phyloP scores from a whole-genome alignment of 768 basidiomycete species.

The Pisolithus microcarpus region DNA sequence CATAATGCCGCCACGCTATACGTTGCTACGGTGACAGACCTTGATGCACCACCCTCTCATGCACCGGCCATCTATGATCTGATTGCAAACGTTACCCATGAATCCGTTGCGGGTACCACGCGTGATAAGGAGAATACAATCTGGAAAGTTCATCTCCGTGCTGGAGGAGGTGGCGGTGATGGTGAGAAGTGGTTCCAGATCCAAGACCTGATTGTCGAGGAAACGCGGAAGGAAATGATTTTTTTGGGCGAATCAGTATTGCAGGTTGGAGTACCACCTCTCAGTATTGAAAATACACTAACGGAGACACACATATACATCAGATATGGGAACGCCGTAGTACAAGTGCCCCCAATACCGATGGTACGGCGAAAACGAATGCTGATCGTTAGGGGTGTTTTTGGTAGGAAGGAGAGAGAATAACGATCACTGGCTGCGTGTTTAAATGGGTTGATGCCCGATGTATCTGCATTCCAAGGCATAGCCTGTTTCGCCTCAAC shows the following conservation, averaged over 20 bases:
- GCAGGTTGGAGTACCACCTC: constrained; percentile 50
- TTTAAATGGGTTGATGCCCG: constrained; percentile 9
- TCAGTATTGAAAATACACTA: constrained; percentile 2
- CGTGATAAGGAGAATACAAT: constrained; percentile 85
- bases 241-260: constrained; percentile 95
- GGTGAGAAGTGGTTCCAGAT: constrained; percentile 94
- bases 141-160: constrained; percentile 87
- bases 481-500: constrained; percentile 2
- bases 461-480: neutral
- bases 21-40: constrained; percentile 42
- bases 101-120: constrained; percentile 93
- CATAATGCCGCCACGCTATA: constrained; percentile 16
- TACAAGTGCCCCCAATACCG: constrained; percentile 7
- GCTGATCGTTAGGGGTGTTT: constrained; percentile 22
- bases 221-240: constrained; percentile 96
- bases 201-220: constrained; percentile 93
- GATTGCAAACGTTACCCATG: constrained; percentile 91
- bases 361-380: constrained; percentile 21
- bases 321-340: constrained; percentile 63
- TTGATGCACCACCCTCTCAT: constrained; percentile 59
- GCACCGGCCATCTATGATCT: constrained; percentile 81
- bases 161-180: constrained; percentile 68
- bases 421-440: constrained; percentile 21
- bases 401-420: constrained; percentile 16
- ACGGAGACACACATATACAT: constrained; percentile 12